Evolutionary conservation across 2,329 filamentous ascomycete genomes (phyloP).

Genomic region (Hypoxylon rubiginosum): DNA sequence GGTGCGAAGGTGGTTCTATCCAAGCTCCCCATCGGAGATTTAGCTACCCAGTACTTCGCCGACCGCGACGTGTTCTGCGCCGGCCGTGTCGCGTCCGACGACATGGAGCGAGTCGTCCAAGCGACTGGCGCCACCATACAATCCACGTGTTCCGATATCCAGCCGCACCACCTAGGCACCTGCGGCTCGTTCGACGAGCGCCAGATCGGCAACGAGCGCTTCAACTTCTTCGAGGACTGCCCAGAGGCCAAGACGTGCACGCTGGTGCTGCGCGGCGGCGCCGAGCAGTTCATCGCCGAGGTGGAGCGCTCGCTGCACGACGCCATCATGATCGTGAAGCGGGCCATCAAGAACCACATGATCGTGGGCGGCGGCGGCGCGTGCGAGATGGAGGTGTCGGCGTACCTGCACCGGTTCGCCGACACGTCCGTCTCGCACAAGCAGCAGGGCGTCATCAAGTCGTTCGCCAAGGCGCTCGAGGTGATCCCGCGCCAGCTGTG

Average conservation of each 20-base stretch:
- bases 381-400: slow-evolving; percentile 95
- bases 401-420: slow-evolving; percentile 91
- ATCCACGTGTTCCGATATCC: slow-evolving; percentile 97
- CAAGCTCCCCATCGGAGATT: slow-evolving; percentile 96
- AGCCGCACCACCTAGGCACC: slow-evolving; percentile 86
- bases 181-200: slow-evolving; percentile 94
- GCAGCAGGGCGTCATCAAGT: slow-evolving; percentile 97
- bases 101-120: slow-evolving; percentile 96
- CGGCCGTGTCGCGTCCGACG: slow-evolving; percentile 89
- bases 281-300: slow-evolving; percentile 99
- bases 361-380: slow-evolving; percentile 97
- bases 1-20: slow-evolving; percentile 97
- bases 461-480: slow-evolving; percentile 96
- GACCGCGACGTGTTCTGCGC: slow-evolving; percentile 99
- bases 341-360: slow-evolving; percentile 91
- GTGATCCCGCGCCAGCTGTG: slow-evolving; percentile 96
- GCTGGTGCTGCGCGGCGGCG: slow-evolving; percentile 91
- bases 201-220: slow-evolving; percentile 96
- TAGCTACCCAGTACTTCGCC: slow-evolving; percentile 97
- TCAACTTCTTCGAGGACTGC: slow-evolving; percentile 98
- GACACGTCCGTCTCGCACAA: slow-evolving; percentile 94
- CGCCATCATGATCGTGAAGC: slow-evolving; percentile 99
- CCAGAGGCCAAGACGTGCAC: slow-evolving; percentile 97
- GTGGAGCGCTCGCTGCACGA: slow-evolving; percentile 98
- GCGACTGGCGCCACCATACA: slow-evolving; percentile 93